Base-by-base conservation (phyloP, 345 rosid genomes). In the Angophora floribunda region DNA sequence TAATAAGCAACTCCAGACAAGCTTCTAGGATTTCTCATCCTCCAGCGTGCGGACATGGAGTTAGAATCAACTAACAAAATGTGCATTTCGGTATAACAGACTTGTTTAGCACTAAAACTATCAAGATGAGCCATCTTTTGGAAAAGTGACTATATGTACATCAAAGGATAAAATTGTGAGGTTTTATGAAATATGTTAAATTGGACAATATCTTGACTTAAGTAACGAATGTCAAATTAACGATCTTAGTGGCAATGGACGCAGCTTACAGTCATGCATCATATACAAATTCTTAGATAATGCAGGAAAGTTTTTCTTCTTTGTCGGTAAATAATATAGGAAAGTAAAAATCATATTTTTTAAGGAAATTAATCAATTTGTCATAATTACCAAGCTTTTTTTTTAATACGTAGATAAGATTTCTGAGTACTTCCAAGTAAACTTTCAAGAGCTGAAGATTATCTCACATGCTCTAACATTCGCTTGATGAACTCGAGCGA, bases 81-180 rank as follows among this genome's bases (percentile, higher is more conserved):
- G 7, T 9, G 28, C 4, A 7, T 75, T 41, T 21, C 2, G 0
- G 41, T 21, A 4, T 75, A 75, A 41, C 0, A 2, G 0, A 1
- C 41, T 19, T 13, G 9, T 75, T 70, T 16, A 63, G 2, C 7
- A 63, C 2, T 13, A 0, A 4, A 63, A 30, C 45, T 16, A 70
- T 70, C 5, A 16, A 15, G 24, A 70, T 2, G 4, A 4, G 22
- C 0, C 2, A 8, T 15, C 26, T 41, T 6, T 1, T 3, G 26
- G 14, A 22, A 75, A 75, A 36, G 49, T 75, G 14, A 1, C 3
- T 41, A 19, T 1, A 36, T 36, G 14, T 75, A 36, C 22, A 9
- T 0, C 2, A 75, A 75, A 75, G 12, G 28, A 41, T 4, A 75
- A 75, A 75, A 36, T 1, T 2, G 6, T 9, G 13, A 24, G 6